Evolutionary conservation across 495 filamentous ascomycete genomes (phyloP).

Genomic region (Melanomma pulvis-pyrius): DNA sequence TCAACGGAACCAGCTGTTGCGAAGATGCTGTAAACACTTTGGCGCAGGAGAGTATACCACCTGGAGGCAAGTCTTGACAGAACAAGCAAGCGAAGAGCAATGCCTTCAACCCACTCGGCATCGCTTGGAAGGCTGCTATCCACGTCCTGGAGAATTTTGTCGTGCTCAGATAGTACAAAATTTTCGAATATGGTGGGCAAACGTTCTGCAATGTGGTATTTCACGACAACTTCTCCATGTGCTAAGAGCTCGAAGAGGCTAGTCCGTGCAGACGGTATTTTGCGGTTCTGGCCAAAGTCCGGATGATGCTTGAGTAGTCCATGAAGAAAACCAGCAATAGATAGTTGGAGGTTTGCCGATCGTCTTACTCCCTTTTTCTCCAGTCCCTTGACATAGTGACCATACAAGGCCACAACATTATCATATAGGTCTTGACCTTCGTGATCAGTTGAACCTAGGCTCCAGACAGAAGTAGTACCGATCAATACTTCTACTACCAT

Average conservation of each 20-base stretch:
- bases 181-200: constrained; percentile 78
- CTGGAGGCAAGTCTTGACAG: constrained; percentile 71
- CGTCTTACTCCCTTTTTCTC: constrained; percentile 62
- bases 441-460: constrained; percentile 51
- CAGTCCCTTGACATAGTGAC: constrained; percentile 69
- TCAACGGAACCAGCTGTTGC: constrained; percentile 76
- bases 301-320: constrained; percentile 65
- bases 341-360: constrained; percentile 67
- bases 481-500: constrained; percentile 72
- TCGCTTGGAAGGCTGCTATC: constrained; percentile 72
- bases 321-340: constrained; percentile 67
- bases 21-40: constrained; percentile 88
- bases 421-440: constrained; percentile 51
- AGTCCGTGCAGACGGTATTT: constrained; percentile 69
- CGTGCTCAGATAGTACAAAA: constrained; percentile 76
- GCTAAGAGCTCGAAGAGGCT: constrained; percentile 73
- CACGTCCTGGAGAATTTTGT: constrained; percentile 78
- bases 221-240: constrained; percentile 68
- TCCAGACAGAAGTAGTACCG: constrained; percentile 67
- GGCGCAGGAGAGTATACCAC: constrained; percentile 80
- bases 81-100: constrained; percentile 78
- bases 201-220: constrained; percentile 68
- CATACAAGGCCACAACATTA: constrained; percentile 73
- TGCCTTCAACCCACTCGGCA: constrained; percentile 73
- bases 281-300: constrained; percentile 59